These are phyloP conservation scores for Pyronema omphalodes DNA, from an alignment of 495 filamentous ascomycete genomes.

Conservation along the genomic window DNA sequence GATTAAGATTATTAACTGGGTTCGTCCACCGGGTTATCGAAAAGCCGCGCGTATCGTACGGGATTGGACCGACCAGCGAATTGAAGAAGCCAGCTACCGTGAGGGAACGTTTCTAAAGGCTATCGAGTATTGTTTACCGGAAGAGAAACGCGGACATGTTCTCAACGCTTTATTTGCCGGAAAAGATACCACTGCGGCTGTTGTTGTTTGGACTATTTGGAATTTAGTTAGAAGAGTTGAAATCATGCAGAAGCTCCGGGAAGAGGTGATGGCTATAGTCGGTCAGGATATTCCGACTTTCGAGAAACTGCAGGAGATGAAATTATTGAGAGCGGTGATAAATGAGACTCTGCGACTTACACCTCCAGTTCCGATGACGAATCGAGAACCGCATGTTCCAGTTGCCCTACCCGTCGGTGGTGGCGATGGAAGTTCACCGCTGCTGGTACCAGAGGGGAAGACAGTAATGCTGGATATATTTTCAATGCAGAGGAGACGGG, in stretches of 20 bases:
- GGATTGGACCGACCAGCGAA: not conserved
- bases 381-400: not conserved
- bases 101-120: not conserved
- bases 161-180: not conserved
- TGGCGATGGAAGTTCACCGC: not conserved
- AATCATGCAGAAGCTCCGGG: not conserved
- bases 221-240: not conserved
- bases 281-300: not conserved
- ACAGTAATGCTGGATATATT: not conserved
- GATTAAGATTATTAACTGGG: not conserved
- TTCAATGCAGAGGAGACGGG: slow-evolving; percentile 29
- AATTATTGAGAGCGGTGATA: not conserved
- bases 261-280: not conserved
- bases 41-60: not conserved
- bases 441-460: not conserved
- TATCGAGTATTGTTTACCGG: not conserved
- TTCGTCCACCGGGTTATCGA: not conserved
- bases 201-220: not conserved
- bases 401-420: not conserved
- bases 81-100: not conserved
- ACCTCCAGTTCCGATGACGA: not conserved
- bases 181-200: not conserved
- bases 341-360: not conserved
- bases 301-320: not conserved
- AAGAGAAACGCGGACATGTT: not conserved